Base-by-base conservation (phyloP, 352 stramenopile genomes). In the Phytopythium oedochilum region DNA sequence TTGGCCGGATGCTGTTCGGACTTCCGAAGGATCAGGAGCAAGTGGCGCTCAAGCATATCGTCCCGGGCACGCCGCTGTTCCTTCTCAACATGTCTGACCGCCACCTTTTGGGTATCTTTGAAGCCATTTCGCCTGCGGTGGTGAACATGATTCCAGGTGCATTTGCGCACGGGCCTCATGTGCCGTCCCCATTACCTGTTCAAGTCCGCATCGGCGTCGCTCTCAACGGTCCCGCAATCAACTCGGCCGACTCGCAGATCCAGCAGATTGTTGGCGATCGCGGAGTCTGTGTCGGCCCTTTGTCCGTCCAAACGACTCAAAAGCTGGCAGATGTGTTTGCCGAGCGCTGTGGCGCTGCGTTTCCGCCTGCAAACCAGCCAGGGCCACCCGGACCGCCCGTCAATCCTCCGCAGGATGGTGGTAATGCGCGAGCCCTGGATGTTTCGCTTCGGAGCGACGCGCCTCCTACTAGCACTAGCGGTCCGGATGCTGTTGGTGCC, bases 1-100 rank as follows among this genome's bases (percentile, higher is more conserved):
- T 96, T 62, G 87, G 85, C 1, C 78, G 87, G 5, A 89, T 94
- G 77, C 52, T 96, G 0, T 91, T 96, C 61, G 87, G 85, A 10
- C 52, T 94, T 0, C 59, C 69, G 1, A 78, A 77, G 22, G 84
- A 94, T n/a, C 78, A 92, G 8, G 86, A 96, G 29, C 44, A 66
- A 11, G 34, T 87, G 14, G 82, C 83, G 5, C 61, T 66, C 40
- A 73, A 88, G 44, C 68, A 90, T 23, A 69, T 96, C 14, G 60
- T 62, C n/a, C 82, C 79, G 1, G 87, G 87, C 18, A 90, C 79
- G 17, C 82, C 85, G n/a, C 55, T 96, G 23, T 95, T 94, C 51
- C 58, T 96, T 35, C 64, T 96, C 34, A 94, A 96, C 61, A 71
- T 92, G 60, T 86, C 83, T 35, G 85, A 94, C 52, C 74, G 76